Base-by-base conservation (phyloP, 2,329 filamentous ascomycete genomes). In the Chaetomiaceae sp. region DNA sequence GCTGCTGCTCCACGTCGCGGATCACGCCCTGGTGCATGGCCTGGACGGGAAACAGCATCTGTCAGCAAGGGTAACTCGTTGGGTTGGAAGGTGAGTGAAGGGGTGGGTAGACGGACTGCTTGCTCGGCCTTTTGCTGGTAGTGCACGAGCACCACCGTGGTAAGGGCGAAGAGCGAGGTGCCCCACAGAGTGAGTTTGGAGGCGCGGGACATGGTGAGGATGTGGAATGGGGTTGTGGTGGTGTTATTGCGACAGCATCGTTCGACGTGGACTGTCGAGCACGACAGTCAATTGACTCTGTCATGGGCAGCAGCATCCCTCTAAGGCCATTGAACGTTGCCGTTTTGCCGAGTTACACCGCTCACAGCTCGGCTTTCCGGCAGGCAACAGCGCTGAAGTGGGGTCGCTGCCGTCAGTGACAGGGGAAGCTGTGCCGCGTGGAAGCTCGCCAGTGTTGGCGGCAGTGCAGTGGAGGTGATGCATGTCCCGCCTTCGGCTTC, bases 21-120 rank as follows among this genome's bases (percentile, higher is more conserved):
- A 97, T 73, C 34, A 98, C 93, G 36, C 93, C 93, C 56, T 85
- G 80, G 62, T 98, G 93, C 93, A 98, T 98, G 47, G 88, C 86
- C 93, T 91, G 52, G n/a, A 40, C 9, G n/a, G n/a, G n/a, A 33
- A 12, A 15, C n/a, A 8, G 5, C 34, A 20, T 12, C 24, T 15
- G 39, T 22, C 29, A 12, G n/a, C 8, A 20, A 10, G n/a, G 11
- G 24, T 32, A 7, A 6, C 12, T n/a, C 4, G 3, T 24, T 24
- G 29, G 45, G 15, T 48, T 40, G 22, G 45, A 22, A 26, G 33
- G 20, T 24, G 5, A 9, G 9, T 24, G 22, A n/a, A n/a, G n/a
- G n/a, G n/a, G n/a, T n/a, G n/a, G n/a, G n/a, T n/a, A n/a, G n/a
- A 70, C 81, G 50, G 73, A 95, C 91, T 54, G 80, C 78, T 74